Evolutionary conservation across 2,329 filamentous ascomycete species (phyloP).

Genomic region (Curvularia verruculosa): DNA sequence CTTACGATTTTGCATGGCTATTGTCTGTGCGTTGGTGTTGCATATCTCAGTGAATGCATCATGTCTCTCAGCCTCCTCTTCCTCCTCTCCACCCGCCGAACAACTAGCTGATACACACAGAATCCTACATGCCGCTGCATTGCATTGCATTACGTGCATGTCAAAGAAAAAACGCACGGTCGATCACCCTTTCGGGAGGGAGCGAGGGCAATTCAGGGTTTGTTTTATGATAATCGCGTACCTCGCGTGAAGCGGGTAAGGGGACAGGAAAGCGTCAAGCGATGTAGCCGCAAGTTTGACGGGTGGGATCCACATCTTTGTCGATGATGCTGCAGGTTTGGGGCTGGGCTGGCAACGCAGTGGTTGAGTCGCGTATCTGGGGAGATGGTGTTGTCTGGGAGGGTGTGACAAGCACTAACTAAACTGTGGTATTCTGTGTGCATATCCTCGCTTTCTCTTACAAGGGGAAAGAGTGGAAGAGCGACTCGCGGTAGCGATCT

Average conservation of each 20-base stretch:
- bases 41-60: background rate
- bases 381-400: background rate
- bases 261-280: constrained; percentile 1
- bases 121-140: background rate
- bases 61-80: background rate
- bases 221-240: too few species aligned
- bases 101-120: constrained; percentile 4
- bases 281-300: constrained; percentile 3
- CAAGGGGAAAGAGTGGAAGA: too few species aligned
- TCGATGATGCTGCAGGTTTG: too few species aligned
- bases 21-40: background rate
- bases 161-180: constrained; percentile 3
- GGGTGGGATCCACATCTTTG: too few species aligned
- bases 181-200: background rate
- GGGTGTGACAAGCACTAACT: background rate
- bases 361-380: background rate
- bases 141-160: too few species aligned
- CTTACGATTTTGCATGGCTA: background rate
- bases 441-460: background rate
- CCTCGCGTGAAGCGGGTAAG: constrained; percentile 13
- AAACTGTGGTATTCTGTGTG: background rate
- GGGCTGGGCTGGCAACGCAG: too few species aligned
- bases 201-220: too few species aligned
- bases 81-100: background rate
- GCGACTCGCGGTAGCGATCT: too few species aligned